A percentile compares a stretch with the other conserved stretches of the same genome.
Conservation (phyloP, 306 rosid genomes). For the Dryas drummondii region DNA sequence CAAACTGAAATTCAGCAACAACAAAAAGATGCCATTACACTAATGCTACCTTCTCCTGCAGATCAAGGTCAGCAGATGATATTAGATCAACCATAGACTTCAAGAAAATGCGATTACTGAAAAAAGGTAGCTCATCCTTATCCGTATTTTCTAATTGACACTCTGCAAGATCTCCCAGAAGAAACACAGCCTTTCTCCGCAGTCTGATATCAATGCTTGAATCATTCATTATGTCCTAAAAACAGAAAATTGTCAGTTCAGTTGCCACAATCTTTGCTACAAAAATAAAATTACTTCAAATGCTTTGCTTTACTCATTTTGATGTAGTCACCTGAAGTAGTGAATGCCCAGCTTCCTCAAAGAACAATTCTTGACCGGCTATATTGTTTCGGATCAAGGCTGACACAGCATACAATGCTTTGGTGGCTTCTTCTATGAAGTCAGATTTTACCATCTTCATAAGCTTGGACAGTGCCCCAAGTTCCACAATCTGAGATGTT, state of each 20-base stretch:
- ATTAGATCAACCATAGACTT: constrained; percentile 78
- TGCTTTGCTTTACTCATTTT: constrained; percentile 7
- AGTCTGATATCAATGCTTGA: constrained; percentile 58
- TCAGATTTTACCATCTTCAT: constrained; percentile 66
- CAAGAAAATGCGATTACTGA: constrained; percentile 54
- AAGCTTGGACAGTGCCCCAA: constrained; percentile 61
- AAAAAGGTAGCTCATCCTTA: constrained; percentile 46
- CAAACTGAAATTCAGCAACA: background rate
- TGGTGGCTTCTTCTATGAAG: constrained; percentile 71
- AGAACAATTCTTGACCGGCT: constrained; percentile 62
- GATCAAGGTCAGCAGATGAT: constrained; percentile 68
- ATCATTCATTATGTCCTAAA: constrained; percentile 67
- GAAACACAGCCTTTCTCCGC: constrained; percentile 65
- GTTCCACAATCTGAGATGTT: constrained; percentile 57
- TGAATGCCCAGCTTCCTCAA: constrained; percentile 55
- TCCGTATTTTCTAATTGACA: constrained; percentile 49
- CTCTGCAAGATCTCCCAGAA: constrained; percentile 70
- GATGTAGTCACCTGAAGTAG: constrained; percentile 61
- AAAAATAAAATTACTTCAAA: background rate
- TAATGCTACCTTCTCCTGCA: constrained; percentile 73
- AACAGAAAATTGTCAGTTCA: constrained; percentile 1
- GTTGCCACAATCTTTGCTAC: constrained; percentile 10
- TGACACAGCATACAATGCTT: constrained; percentile 85
- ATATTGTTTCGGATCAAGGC: constrained; percentile 65
- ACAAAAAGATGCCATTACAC: background rate